Evolutionary conservation across 2,329 filamentous ascomycete genomes (phyloP), one percentile per base, ranked within the genome.

Genomic region (Xylariaceae sp.): DNA sequence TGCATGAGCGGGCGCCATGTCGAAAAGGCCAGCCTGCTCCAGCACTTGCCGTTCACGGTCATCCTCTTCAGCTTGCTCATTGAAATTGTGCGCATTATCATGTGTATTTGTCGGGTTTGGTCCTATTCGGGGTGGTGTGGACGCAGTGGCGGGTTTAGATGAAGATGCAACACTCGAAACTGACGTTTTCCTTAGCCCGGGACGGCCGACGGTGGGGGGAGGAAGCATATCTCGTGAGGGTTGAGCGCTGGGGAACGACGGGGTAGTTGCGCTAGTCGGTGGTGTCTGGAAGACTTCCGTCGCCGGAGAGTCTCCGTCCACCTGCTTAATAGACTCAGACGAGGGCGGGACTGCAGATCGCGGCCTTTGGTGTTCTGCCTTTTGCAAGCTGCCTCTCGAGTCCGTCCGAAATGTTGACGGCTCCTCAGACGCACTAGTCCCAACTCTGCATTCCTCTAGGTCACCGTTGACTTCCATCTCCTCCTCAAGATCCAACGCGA

Each of bases 401-500:
- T 69, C 70, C 32, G 73, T 67, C 29, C 65, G 71, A 9, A 50
- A 61, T 1, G 70, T 55, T 9, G 54, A 53, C 7, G 63, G 56
- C 43, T 61, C 61, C n/a, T 64, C 64, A 10, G 58, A 50, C 7
- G 50, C 63, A 19, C 50, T 60, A 52, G 58, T 54, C 16, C 50
- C 63, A 18, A 43, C 54, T 54, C 40, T 57, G 42, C 59, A 57
- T 43, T 68, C 64, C 53, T 45, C 59, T 2, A 73, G 68, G 10
- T 74, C 67, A 0, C 71, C 70, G 40, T 74, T 71, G 52, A 72
- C 70, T 43, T 79, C 76, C 54, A 71, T 79, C 67, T 96, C 93
- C 64, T 96, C 91, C 52, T 93, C 89, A 7, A 98, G 77, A 70
- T 99, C 95, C 73, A 92, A 82, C 4, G 86, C 79, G 19, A 99